These are phyloP conservation scores for Crotalaria pallida DNA, from an alignment of 306 rosid species.

Conservation along the genomic window DNA sequence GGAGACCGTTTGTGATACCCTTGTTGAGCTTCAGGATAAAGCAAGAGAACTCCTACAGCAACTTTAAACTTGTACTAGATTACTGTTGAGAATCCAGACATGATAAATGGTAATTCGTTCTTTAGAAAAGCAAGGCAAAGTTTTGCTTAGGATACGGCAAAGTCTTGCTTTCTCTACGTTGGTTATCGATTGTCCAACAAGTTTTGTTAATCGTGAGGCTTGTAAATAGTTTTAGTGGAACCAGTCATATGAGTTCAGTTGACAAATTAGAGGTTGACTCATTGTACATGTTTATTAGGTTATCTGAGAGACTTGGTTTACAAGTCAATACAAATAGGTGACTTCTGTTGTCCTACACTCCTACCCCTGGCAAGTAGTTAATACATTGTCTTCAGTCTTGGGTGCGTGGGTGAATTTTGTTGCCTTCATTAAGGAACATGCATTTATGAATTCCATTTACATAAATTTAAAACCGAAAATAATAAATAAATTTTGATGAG, in stretches of 20 bases:
- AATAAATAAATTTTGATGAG: constrained; percentile 20
- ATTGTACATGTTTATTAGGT: neutral
- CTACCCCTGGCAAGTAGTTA: neutral
- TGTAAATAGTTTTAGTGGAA: constrained; percentile 22
- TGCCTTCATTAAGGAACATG: too few species aligned
- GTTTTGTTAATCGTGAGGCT: neutral
- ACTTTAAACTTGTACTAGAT: constrained; percentile 1
- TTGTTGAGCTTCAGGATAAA: constrained; percentile 49
- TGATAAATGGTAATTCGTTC: neutral
- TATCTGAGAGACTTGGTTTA: constrained; percentile 3
- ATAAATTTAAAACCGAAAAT: constrained; percentile 16
- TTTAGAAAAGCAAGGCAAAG: constrained; percentile 19
- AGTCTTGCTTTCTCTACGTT: neutral
- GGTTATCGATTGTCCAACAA: constrained; percentile 5
- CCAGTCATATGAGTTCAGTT: neutral
- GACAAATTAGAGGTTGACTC: neutral
- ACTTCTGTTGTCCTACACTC: neutral
- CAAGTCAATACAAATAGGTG: neutral
- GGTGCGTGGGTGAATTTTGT: constrained; percentile 27
- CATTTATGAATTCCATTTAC: constrained; percentile 12
- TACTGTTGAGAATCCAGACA: neutral
- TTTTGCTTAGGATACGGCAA: neutral
- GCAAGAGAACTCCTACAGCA: constrained; percentile 46
- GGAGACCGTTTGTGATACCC: constrained; percentile 26
- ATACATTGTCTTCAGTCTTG: neutral